Evolutionary conservation across 75 land plant species (phyloP).

Genomic region (Ceratopteris richardii): DNA sequence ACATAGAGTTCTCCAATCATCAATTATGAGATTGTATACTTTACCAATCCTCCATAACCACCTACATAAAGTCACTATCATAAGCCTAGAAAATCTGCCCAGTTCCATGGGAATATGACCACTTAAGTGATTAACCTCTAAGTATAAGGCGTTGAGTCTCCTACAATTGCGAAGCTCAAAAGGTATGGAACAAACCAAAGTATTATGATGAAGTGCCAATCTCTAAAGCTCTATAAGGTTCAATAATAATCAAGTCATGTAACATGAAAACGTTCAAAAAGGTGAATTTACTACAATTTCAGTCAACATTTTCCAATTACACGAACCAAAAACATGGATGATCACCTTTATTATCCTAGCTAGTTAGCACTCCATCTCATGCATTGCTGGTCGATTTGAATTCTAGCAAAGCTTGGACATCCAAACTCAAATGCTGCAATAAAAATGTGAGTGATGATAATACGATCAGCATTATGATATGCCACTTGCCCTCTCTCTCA

Average conservation of each 20-base stretch:
- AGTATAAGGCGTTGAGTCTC: conserved; percentile 55
- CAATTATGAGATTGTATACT: too few relatives aligned
- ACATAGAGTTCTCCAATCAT: too few relatives aligned
- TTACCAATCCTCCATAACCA: too few relatives aligned
- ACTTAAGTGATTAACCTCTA: too few relatives aligned
- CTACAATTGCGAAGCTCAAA: conserved; percentile 65
- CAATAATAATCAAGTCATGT: background rate
- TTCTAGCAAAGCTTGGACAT: conserved; percentile 36
- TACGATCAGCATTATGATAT: too few relatives aligned
- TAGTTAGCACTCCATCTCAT: conserved; percentile 44
- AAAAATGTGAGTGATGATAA: too few relatives aligned
- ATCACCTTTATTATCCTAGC: conserved; percentile 63
- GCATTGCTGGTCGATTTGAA: conserved; percentile 38
- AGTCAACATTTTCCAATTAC: conserved; percentile 36
- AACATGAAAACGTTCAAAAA: background rate
- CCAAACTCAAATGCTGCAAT: too few relatives aligned
- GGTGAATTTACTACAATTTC: conserved; percentile 28
- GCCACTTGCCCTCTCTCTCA: too few relatives aligned
- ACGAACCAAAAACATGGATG: conserved; percentile 67
- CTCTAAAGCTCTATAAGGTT: background rate
- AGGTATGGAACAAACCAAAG: conserved; percentile 72
- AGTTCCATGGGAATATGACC: too few relatives aligned
- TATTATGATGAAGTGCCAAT: conserved; percentile 63
- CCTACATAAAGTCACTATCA: too few relatives aligned
- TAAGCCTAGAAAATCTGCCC: too few relatives aligned